Conservation (phyloP, 495 filamentous ascomycete genomes). For the Aspergillus bridgeri region DNA sequence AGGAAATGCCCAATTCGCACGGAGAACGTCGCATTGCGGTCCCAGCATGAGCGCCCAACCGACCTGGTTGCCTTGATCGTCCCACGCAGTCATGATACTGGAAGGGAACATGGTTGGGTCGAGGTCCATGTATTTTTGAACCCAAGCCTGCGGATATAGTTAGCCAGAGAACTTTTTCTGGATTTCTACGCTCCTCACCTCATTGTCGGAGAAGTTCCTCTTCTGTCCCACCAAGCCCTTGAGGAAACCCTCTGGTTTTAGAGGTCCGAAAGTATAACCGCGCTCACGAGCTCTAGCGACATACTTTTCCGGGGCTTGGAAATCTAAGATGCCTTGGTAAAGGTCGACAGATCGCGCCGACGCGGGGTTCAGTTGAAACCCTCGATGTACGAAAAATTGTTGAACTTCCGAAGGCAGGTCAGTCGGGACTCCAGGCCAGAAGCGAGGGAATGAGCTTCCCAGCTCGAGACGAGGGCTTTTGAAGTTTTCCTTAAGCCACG, state of each 20-base stretch:
- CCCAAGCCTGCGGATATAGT: slow-evolving; percentile 38
- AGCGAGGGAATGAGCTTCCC: slow-evolving; percentile 45
- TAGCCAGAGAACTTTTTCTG: background rate
- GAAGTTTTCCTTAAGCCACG: slow-evolving; percentile 27
- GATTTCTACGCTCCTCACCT: slow-evolving; percentile 22
- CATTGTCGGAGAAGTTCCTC: slow-evolving; percentile 40
- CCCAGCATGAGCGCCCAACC: slow-evolving; percentile 51
- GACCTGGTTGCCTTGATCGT: slow-evolving; percentile 37
- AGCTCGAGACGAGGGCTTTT: slow-evolving; percentile 27
- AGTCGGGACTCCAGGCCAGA: slow-evolving; percentile 47
- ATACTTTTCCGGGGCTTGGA: slow-evolving; percentile 36
- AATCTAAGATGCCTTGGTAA: slow-evolving; percentile 38
- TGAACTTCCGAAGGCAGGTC: slow-evolving; percentile 35
- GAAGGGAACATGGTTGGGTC: slow-evolving; percentile 37
- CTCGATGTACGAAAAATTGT: slow-evolving; percentile 45
- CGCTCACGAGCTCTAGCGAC: slow-evolving; percentile 29
- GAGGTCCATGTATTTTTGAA: slow-evolving; percentile 41
- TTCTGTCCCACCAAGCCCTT: slow-evolving; percentile 44
- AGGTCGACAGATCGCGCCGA: slow-evolving; percentile 38
- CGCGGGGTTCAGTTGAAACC: slow-evolving; percentile 33
- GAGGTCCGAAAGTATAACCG: slow-evolving; percentile 40
- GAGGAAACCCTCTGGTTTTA: slow-evolving; percentile 36
- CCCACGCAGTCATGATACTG: slow-evolving; percentile 46
- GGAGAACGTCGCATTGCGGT: slow-evolving; percentile 26
- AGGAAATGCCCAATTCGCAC: slow-evolving; percentile 44